Conservation (phyloP, 2,329 filamentous ascomycete genomes). For the Juglanconis sp. region DNA sequence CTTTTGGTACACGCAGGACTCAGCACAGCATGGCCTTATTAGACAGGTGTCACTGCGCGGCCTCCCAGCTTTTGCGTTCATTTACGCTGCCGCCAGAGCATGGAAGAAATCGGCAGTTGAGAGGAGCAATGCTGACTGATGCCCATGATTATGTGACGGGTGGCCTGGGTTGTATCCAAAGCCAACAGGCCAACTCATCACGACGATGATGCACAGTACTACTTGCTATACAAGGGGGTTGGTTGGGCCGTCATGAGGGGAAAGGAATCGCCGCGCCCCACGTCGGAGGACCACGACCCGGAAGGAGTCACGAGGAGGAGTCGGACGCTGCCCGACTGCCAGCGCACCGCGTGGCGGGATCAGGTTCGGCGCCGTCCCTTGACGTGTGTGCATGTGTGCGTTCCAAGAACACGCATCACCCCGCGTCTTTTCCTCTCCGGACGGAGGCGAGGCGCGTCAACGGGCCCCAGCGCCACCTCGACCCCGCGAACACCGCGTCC, state of each 20-base stretch:
- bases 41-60: too few relatives aligned
- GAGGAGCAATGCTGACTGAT: too few relatives aligned
- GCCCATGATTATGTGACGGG: too few relatives aligned
- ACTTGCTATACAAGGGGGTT: neutral
- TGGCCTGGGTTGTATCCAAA: neutral
- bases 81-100: too few relatives aligned
- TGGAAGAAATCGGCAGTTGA: too few relatives aligned
- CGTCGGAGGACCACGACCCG: neutral
- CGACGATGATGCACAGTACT: neutral
- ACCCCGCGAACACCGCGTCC: neutral
- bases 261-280: neutral
- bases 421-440: neutral
- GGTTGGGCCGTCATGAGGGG: neutral
- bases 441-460: neutral
- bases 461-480: neutral
- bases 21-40: too few relatives aligned
- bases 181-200: neutral
- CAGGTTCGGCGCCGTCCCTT: neutral
- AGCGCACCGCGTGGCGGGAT: neutral
- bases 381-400: neutral
- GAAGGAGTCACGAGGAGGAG: neutral
- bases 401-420: neutral
- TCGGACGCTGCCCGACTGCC: constrained; percentile 5
- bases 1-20: neutral
- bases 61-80: too few relatives aligned